Evolutionary conservation across 139 green algal species (phyloP).

Genomic region (Marvania coccoides): DNA sequence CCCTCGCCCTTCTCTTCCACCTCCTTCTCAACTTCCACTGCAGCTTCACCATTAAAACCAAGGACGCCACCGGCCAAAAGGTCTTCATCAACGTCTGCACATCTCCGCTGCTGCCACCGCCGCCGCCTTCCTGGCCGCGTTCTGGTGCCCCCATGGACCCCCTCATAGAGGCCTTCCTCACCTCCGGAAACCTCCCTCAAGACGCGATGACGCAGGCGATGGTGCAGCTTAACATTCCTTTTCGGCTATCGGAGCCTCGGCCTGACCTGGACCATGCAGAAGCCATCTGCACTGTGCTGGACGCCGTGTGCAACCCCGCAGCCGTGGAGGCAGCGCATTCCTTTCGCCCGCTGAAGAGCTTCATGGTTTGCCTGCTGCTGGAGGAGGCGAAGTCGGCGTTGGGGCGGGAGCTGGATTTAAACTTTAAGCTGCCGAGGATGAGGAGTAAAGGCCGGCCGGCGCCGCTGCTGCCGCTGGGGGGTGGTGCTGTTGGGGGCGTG

Average conservation of each 20-base stretch:
- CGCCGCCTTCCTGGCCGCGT: neutral
- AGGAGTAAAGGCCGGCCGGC: neutral
- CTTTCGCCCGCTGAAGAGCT: neutral
- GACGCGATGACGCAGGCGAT: neutral
- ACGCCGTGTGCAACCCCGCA: neutral
- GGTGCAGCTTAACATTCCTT: neutral
- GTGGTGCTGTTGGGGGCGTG: neutral
- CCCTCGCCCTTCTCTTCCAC: no score
- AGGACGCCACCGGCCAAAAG: neutral
- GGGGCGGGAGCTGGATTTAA: neutral
- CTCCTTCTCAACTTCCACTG: no score
- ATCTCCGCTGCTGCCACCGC: neutral
- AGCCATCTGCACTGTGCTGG: neutral
- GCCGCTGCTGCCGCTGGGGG: neutral
- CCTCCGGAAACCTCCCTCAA: neutral
- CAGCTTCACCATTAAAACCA: slow-evolving; percentile 4
- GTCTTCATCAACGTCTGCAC: slow-evolving; percentile 9
- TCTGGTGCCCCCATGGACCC: neutral
- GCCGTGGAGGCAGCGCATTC: neutral
- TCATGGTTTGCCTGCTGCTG: neutral
- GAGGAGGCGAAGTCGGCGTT: neutral
- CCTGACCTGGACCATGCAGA: neutral
- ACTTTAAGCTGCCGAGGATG: slow-evolving; percentile 9
- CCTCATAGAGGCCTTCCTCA: neutral
- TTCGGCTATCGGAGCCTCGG: neutral